These are phyloP conservation scores for Bipolaris bicolor DNA, from an alignment of 2,329 filamentous ascomycete genomes.

Conservation along the genomic window DNA sequence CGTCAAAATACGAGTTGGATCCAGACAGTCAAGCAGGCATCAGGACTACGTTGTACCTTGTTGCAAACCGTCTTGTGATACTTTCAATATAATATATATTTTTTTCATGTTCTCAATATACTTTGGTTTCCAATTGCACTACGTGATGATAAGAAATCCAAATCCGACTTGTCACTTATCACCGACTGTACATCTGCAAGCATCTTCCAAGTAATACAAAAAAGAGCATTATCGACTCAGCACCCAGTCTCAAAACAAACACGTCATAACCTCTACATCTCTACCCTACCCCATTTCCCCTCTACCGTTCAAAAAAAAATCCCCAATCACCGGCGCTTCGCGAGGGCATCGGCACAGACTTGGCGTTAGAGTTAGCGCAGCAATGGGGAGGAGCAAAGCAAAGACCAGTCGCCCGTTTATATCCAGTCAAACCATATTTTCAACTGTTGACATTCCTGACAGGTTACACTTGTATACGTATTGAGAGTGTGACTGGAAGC, in stretches of 20 bases:
- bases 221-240: too few species aligned
- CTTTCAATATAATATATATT: constrained; percentile 17
- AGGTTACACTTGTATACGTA: constrained; percentile 54
- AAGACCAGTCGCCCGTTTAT: constrained; percentile 35
- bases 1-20: not conserved
- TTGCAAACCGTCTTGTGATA: constrained; percentile 5
- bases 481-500: constrained; percentile 48
- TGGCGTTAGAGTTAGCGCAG: constrained; percentile 57
- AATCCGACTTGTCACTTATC: too few species aligned
- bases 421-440: not conserved
- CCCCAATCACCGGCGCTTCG: constrained; percentile 60
- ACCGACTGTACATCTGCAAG: too few species aligned
- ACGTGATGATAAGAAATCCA: too few species aligned
- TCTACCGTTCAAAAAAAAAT: constrained; percentile 49
- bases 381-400: constrained; percentile 52
- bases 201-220: too few species aligned
- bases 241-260: not conserved
- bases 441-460: constrained; percentile 10
- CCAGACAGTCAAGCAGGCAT: not conserved
- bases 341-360: constrained; percentile 57
- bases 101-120: not conserved
- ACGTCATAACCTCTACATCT: constrained; percentile 17
- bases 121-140: too few species aligned
- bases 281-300: constrained; percentile 15
- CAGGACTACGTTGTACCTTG: not conserved